Conservation (phyloP, 129 eudicot genomes). For the Pittosporum tobira region DNA sequence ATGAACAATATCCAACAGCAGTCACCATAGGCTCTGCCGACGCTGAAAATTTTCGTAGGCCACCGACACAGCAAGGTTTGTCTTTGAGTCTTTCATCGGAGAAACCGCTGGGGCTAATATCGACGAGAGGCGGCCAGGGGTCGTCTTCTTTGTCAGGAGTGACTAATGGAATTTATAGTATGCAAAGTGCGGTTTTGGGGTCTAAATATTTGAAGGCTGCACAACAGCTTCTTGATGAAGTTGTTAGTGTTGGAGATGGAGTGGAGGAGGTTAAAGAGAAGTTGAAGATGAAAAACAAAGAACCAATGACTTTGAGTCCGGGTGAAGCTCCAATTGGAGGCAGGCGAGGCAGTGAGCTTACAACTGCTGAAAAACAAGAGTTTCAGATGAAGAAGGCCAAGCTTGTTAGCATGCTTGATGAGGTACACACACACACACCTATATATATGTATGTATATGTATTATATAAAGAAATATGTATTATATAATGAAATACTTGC, state of each 20-base stretch:
- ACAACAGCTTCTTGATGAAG: constrained; percentile 46
- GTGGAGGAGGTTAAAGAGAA: constrained; percentile 12
- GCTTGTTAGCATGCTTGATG: constrained; percentile 61
- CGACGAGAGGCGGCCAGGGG: not conserved
- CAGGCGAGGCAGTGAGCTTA: constrained; percentile 19
- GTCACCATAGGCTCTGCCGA: not conserved
- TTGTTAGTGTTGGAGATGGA: constrained; percentile 36
- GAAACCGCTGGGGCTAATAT: constrained; percentile 6
- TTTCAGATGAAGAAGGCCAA: constrained; percentile 70
- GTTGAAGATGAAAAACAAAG: constrained; percentile 3
- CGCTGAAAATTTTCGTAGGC: constrained; percentile 4
- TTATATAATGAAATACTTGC: no score
- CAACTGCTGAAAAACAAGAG: constrained; percentile 48
- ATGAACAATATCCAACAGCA: not conserved
- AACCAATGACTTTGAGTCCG: not conserved
- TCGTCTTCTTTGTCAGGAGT: not conserved
- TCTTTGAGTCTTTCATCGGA: constrained; percentile 34
- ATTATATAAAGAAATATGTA: no score
- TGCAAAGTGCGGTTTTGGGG: constrained; percentile 30
- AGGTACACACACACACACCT: constrained; percentile 27
- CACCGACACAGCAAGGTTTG: constrained; percentile 17
- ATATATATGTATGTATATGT: no score
- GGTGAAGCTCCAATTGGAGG: constrained; percentile 4
- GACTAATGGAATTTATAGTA: constrained; percentile 3
- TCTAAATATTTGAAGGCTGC: constrained; percentile 39